Evolutionary conservation across 768 basidiomycete species (phyloP), one percentile per base, ranked within the genome.

Genomic region (Hygrocybe coccinea): DNA sequence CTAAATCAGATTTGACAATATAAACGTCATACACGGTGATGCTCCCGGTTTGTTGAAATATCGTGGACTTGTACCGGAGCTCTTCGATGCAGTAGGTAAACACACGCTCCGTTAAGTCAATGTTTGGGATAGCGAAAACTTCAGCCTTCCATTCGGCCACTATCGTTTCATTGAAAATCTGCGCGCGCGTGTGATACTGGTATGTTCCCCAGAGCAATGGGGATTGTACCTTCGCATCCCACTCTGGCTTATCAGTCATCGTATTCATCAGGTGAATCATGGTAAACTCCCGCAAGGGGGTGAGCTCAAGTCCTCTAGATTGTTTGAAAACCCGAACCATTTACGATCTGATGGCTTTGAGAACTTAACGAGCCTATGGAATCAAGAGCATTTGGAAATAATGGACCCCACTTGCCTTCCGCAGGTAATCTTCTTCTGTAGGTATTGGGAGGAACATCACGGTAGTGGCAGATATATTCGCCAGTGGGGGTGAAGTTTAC

Each of bases 261-360:
- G 44, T 53, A 56, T 74, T 71, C 70, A 74, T 73, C 37, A 73
- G 62, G 10, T 62, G 64, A 15, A 71, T 50, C 73, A 73, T 73
- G 2, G 62, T 61, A 8, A 70, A 59, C 49, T 73, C 72, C 11
- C 71, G 69, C 6, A 69, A 54, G 1, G 69, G 69, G 2, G 57
- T 63, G 39, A 66, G 36, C 15, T 54, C 48, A 25, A 65, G 52
- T 21, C 67, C 66, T 24, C 22, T 14, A 15, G 48, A 34, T 14
- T 35, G 3, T 3, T 19, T 36, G 37, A 6, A 2, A 3, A 12
- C 17, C 8, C 8, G 22, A 25, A 11, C 50, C 15, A 37, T n/a
- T n/a, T 5, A 10, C 35, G n/a, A 52, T 7, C 9, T 52, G 17
- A 11, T 19, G 35, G 15, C 2, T 17, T 7, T 5, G 24, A 24